These are phyloP conservation scores for Ampelomyces quisqualis DNA, from an alignment of 2,329 filamentous ascomycete genomes.

Conservation along the genomic window DNA sequence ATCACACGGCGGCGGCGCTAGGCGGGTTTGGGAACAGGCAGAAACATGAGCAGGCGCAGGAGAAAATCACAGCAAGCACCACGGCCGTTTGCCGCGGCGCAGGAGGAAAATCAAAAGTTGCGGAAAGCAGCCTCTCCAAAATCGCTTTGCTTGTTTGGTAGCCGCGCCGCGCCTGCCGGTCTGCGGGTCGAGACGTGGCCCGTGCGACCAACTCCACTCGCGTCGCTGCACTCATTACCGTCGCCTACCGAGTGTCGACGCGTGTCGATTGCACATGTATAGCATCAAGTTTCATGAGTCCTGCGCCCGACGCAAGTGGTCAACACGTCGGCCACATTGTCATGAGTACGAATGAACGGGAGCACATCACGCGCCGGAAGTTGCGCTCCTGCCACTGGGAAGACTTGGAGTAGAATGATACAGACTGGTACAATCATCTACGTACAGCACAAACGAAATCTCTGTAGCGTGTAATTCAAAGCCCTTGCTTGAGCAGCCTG, in stretches of 20 bases:
- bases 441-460: conserved; percentile 8
- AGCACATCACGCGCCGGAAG: no score
- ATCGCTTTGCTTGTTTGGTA: conserved; percentile 6
- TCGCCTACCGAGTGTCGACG: no score
- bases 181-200: neutral
- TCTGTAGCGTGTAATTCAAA: conserved; percentile 4
- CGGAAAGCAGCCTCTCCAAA: conserved; percentile 9
- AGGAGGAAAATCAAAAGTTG: conserved; percentile 1
- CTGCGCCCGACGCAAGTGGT: no score
- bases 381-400: no score
- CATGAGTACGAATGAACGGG: no score
- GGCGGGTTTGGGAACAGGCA: conserved; percentile 17
- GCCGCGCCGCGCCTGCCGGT: conserved; percentile 3
- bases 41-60: conserved; percentile 19
- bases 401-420: no score
- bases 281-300: no score
- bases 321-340: no score
- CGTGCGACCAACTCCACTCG: neutral
- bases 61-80: conserved; percentile 17
- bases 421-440: neutral
- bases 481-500: no score
- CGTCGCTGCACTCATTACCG: no score
- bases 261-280: no score
- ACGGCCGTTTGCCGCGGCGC: conserved; percentile 1
- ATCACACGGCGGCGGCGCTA: conserved; percentile 30